phyloP scores from a whole-genome alignment of 192 early-diverging fungal genomes.

The Coemansia guatemalensis region DNA sequence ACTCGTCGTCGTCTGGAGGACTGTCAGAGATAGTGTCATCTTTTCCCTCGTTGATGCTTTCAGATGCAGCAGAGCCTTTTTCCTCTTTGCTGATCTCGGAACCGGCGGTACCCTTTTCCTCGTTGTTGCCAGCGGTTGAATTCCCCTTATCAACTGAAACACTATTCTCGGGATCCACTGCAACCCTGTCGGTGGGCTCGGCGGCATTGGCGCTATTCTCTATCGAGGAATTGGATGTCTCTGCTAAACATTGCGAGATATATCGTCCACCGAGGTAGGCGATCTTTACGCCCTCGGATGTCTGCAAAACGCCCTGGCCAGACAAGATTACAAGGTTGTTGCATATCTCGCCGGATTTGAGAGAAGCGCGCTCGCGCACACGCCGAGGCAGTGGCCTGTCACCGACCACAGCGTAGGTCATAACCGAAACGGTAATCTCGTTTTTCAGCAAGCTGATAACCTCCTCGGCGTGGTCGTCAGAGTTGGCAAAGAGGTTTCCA shows the following conservation, averaged over 20 bases:
- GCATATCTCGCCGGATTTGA: slow-evolving; percentile 71
- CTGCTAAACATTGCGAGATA: slow-evolving; percentile 6
- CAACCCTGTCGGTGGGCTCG: neutral
- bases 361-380: slow-evolving; percentile 55
- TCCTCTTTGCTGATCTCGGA: neutral
- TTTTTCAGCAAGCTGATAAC: slow-evolving; percentile 57
- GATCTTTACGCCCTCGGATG: slow-evolving; percentile 50
- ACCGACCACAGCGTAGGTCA: slow-evolving; percentile 76
- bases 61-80: neutral
- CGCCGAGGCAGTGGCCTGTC: slow-evolving; percentile 58
- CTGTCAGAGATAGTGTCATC: too few relatives aligned
- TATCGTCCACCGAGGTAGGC: slow-evolving; percentile 48
- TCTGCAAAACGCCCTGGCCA: slow-evolving; percentile 49
- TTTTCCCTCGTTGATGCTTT: neutral
- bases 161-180: neutral
- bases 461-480: slow-evolving; percentile 48
- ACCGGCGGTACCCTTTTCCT: neutral
- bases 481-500: slow-evolving; percentile 75
- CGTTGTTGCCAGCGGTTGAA: neutral
- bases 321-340: slow-evolving; percentile 74
- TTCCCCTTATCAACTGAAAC: neutral
- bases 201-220: neutral
- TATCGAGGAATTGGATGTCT: neutral
- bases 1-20: neutral
- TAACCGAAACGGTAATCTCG: slow-evolving; percentile 63